These are phyloP conservation scores for Rheum nobile DNA, from an alignment of 148 eudicot species.

Conservation along the genomic window DNA sequence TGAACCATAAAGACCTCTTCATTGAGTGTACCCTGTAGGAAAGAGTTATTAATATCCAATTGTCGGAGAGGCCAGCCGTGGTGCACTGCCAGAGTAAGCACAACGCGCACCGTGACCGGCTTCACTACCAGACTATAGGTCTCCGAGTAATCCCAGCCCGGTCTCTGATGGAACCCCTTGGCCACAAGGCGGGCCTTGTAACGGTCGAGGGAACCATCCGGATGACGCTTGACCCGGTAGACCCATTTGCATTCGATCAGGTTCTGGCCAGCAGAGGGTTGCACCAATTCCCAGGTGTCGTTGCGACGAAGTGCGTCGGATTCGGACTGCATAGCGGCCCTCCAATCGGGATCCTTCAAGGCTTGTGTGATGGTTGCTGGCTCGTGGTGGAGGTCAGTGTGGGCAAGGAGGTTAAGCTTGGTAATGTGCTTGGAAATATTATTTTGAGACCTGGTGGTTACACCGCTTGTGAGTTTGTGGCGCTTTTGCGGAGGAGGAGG, in stretches of 20 bases:
- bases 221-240: background rate
- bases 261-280: background rate
- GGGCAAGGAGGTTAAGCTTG: background rate
- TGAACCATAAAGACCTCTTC: background rate
- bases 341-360: background rate
- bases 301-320: background rate
- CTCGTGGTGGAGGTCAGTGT: background rate
- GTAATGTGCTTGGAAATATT: background rate
- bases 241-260: background rate
- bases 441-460: background rate
- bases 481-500: too few relatives aligned
- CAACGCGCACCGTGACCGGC: background rate
- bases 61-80: slow-evolving; percentile 84
- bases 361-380: background rate
- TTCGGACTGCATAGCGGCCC: background rate
- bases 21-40: background rate
- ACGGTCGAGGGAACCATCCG: background rate
- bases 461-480: too few relatives aligned
- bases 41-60: slow-evolving; percentile 71
- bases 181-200: background rate
- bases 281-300: background rate
- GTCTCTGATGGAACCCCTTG: background rate
- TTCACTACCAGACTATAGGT: background rate
- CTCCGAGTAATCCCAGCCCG: background rate
- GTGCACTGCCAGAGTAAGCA: slow-evolving; percentile 17